A percentile compares a stretch with the other conserved stretches of the same genome.
These are phyloP conservation scores for Tetrapisispora arboricola DNA, from an alignment of 805 yeast species.

Conservation along the genomic window DNA sequence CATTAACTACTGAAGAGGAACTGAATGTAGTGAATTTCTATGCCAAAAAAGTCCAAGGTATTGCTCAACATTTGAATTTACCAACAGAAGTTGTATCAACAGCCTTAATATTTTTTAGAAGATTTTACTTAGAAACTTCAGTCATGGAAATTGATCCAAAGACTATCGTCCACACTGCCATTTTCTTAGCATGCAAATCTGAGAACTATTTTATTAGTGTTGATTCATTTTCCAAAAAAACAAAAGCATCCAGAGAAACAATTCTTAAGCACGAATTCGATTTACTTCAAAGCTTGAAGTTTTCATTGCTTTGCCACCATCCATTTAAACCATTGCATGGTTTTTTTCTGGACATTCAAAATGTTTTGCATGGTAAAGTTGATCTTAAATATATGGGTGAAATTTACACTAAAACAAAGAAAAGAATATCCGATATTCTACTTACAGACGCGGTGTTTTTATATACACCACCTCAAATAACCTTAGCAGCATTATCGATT, in stretches of 20 bases:
- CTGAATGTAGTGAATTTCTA: conserved; percentile 55
- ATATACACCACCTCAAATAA: conserved; percentile 92
- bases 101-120: conserved; percentile 70
- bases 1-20: conserved; percentile 64
- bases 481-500: conserved; percentile 71
- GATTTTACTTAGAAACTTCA: conserved; percentile 69
- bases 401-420: conserved; percentile 61
- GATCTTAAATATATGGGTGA: conserved; percentile 52
- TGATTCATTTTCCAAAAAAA: conserved; percentile 61
- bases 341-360: conserved; percentile 82
- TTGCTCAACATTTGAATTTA: conserved; percentile 64
- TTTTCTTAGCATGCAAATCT: conserved; percentile 85
- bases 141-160: conserved; percentile 87
- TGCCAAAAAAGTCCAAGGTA: conserved; percentile 56
- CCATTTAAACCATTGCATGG: conserved; percentile 90
- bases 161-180: conserved; percentile 64
- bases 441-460: conserved; percentile 67
- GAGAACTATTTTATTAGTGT: conserved; percentile 87
- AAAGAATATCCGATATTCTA: conserved; percentile 54
- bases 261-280: conserved; percentile 73
- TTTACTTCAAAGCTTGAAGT: conserved; percentile 61
- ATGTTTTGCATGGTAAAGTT: conserved; percentile 34
- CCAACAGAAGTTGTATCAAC: conserved; percentile 87
- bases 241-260: conserved; percentile 56
- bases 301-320: conserved; percentile 79